Percentiles rank a stretch among this genome's conserved stretches.
Evolutionary conservation across 2,329 filamentous ascomycete genomes (phyloP).

Genomic region (Zelopaecilomyces penicillatus): DNA sequence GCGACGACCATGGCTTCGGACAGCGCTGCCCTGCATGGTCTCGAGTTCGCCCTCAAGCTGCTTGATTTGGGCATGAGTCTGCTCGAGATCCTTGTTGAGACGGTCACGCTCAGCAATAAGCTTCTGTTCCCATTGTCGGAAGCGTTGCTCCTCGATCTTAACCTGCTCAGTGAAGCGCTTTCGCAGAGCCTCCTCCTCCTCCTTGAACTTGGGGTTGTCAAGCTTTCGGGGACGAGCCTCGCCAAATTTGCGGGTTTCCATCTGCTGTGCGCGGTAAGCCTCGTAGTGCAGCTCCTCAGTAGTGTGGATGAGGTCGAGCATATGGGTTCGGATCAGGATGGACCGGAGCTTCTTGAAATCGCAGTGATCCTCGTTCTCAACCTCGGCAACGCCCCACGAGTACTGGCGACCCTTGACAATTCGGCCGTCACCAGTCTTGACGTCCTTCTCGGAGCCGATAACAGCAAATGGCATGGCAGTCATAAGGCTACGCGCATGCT

Average conservation of each 20-base stretch:
- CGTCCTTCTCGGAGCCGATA: slow-evolving; percentile 98
- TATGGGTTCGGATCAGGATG: slow-evolving; percentile 97
- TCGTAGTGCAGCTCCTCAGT: slow-evolving; percentile 99
- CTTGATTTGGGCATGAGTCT: slow-evolving; percentile 92
- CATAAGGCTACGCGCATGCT: slow-evolving; percentile 91
- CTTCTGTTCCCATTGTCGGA: slow-evolving; percentile 99
- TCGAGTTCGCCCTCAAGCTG: slow-evolving; percentile 88
- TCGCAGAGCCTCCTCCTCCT: slow-evolving; percentile 95
- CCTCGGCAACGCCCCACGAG: slow-evolving; percentile 97
- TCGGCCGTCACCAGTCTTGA: slow-evolving; percentile 90
- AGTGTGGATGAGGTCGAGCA: slow-evolving; percentile 99
- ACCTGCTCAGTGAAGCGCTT: slow-evolving; percentile 99
- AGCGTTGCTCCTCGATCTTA: slow-evolving; percentile 99
- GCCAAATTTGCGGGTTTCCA: slow-evolving; percentile 99
- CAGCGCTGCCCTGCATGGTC: slow-evolving; percentile 80
- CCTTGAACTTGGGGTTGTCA: slow-evolving; percentile 99
- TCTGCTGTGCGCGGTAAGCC: slow-evolving; percentile 96
- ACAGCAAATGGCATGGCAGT: slow-evolving; percentile 97
- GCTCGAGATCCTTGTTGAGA: slow-evolving; percentile 98
- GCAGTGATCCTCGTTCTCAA: slow-evolving; percentile 99
- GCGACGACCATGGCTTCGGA: slow-evolving; percentile 86
- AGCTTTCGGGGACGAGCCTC: slow-evolving; percentile 95
- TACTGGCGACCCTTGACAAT: slow-evolving; percentile 99
- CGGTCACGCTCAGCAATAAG: slow-evolving; percentile 97
- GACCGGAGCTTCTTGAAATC: slow-evolving; percentile 99